Evolutionary conservation across 805 yeast genomes (phyloP).

Genomic region (Starmera amethionina): DNA sequence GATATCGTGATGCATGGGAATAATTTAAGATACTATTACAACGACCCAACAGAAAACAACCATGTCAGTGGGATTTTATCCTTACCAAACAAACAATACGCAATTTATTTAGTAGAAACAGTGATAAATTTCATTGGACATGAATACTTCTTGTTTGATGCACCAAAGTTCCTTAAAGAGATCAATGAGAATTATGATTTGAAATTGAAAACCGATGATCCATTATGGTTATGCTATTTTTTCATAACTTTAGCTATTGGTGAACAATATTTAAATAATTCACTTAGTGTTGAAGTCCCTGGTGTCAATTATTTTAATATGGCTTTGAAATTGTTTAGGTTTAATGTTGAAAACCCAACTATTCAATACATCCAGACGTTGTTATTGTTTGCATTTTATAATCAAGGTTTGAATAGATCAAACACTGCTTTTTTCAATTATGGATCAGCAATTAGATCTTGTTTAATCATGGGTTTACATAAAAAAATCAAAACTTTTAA

Average conservation of each 20-base stretch:
- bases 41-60: conserved; percentile 4
- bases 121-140: conserved; percentile 14
- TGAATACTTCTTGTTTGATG: conserved; percentile 16
- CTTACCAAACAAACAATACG: conserved; percentile 9
- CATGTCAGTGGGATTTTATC: conserved; percentile 4
- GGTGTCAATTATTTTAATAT: conserved; percentile 19
- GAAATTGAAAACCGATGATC: conserved; percentile 3
- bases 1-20: conserved; percentile 5
- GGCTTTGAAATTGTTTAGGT: conserved; percentile 21
- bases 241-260: conserved; percentile 18
- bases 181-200: conserved; percentile 7
- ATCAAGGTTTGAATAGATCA: conserved; percentile 27
- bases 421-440: conserved; percentile 24
- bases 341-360: conserved; percentile 23
- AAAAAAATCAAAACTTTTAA: conserved; percentile 13
- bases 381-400: conserved; percentile 23
- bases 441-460: conserved; percentile 25
- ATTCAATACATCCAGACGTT: conserved; percentile 23
- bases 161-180: conserved; percentile 4
- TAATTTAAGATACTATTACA: conserved; percentile 10
- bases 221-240: conserved; percentile 13
- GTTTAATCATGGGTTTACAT: conserved; percentile 23
- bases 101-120: conserved; percentile 9
- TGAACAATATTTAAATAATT: conserved; percentile 15
- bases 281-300: conserved; percentile 8